A percentile compares a stretch with the other conserved stretches of the same genome.
Conservation (phyloP, 2,329 filamentous ascomycete genomes). For the Plectosphaerella sp. region DNA sequence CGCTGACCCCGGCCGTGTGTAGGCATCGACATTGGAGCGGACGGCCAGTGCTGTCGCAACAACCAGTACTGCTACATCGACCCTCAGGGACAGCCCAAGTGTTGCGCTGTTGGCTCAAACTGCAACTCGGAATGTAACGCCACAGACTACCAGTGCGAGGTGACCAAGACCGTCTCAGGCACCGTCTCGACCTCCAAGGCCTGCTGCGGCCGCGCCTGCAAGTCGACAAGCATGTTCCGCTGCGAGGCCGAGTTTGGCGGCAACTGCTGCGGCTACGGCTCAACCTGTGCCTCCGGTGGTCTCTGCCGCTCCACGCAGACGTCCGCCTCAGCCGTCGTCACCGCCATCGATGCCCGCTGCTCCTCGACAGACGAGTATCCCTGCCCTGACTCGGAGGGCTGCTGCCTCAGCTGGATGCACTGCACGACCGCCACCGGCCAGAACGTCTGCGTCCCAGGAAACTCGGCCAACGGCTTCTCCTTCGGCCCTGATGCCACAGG, state of each 20-base stretch:
- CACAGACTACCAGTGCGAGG: slow-evolving; percentile 27
- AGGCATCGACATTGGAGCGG: slow-evolving; percentile 38
- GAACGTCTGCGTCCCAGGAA: slow-evolving; percentile 33
- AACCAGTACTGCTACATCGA: slow-evolving; percentile 41
- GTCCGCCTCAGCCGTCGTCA: slow-evolving; percentile 20
- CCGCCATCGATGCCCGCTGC: slow-evolving; percentile 35
- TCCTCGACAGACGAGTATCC: slow-evolving; percentile 34
- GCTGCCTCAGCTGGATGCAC: slow-evolving; percentile 39
- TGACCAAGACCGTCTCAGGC: slow-evolving; percentile 17
- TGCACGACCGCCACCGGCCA: slow-evolving; percentile 34
- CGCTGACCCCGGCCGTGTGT: neutral
- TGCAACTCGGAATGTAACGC: slow-evolving; percentile 35
- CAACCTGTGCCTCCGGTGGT: slow-evolving; percentile 31
- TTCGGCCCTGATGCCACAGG: slow-evolving; percentile 17
- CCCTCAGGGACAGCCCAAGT: slow-evolving; percentile 23
- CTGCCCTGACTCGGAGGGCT: slow-evolving; percentile 43
- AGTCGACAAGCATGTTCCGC: slow-evolving; percentile 34
- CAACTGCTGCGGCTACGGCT: slow-evolving; percentile 44
- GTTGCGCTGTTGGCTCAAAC: slow-evolving; percentile 37
- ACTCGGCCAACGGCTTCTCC: slow-evolving; percentile 3
- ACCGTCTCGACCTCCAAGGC: slow-evolving; percentile 19
- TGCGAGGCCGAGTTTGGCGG: slow-evolving; percentile 40
- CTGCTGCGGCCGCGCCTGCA: slow-evolving; percentile 37
- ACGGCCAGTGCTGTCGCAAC: slow-evolving; percentile 36
- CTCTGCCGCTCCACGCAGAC: slow-evolving; percentile 25